These are phyloP conservation scores for Sugiyamaella lignohabitans DNA, from an alignment of 805 yeast species.

Conservation along the genomic window DNA sequence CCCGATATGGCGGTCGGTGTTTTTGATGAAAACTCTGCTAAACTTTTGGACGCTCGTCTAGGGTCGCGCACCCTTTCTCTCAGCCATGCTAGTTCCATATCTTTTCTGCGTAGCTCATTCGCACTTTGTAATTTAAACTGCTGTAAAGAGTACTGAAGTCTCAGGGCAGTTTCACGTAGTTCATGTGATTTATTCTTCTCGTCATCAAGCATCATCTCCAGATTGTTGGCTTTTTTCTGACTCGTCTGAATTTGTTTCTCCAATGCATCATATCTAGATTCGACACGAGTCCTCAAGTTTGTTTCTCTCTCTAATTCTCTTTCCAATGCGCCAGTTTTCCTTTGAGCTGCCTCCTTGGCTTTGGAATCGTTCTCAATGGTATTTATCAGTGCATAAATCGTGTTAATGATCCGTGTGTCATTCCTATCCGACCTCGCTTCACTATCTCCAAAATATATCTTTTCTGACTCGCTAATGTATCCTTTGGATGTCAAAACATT, in stretches of 20 bases:
- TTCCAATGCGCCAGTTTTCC: constrained; percentile 11
- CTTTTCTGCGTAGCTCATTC: constrained; percentile 23
- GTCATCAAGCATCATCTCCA: constrained; percentile 5
- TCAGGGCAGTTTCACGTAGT: constrained; percentile 5
- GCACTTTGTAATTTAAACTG: constrained; percentile 17
- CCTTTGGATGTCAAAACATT: constrained; percentile 22
- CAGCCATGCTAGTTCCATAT: constrained; percentile 19
- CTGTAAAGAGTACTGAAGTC: constrained; percentile 9
- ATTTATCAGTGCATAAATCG: constrained; percentile 22
- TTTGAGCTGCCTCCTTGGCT: constrained; percentile 9
- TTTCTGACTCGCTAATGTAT: constrained; percentile 18
- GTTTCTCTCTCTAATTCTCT: constrained; percentile 2
- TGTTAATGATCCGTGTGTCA: constrained; percentile 22
- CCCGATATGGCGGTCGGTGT: constrained; percentile 12
- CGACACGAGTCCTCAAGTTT: neutral
- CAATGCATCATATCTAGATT: constrained; percentile 7
- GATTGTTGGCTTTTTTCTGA: constrained; percentile 5
- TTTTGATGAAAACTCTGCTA: constrained; percentile 12
- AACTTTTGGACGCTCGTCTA: constrained; percentile 9
- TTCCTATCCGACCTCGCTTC: constrained; percentile 11
- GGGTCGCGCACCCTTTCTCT: constrained; percentile 21
- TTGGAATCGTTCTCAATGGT: constrained; percentile 16
- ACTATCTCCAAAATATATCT: constrained; percentile 13
- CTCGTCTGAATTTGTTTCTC: constrained; percentile 11
- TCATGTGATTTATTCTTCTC: constrained; percentile 7